Evolutionary conservation across 805 yeast species (phyloP), one percentile per base, ranked within the genome.

Genomic region (Wickerhamomyces queroliae): DNA sequence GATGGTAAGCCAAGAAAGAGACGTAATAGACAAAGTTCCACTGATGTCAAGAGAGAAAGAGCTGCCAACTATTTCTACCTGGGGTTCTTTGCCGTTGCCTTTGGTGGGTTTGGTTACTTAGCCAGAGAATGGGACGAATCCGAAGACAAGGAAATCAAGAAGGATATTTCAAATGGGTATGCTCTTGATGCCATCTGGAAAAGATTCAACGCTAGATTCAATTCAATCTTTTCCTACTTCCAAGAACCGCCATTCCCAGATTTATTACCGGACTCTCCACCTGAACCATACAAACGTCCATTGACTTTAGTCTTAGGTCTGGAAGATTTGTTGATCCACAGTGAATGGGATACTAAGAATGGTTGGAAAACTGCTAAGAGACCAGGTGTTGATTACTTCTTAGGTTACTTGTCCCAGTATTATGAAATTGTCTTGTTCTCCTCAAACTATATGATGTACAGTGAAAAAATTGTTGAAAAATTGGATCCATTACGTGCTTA

Each of bases 281-380:
- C 95, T 25, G 91, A 86, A 53, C 95, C 91, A 39, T 89, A 89
- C 64, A 83, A 89, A 59, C 83, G 95, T 56, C 96, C 98, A 25
- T 65, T 85, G 58, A 93, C 99, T 3, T 70, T 93, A 48, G 97
- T 93, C 7, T 62, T 93, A 52, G 81, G 86, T 23, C 73, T 93
- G 55, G 99, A 93, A 53, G 99, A 93, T 56, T 67, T 93, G 44
- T 73, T 93, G 57, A 78, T 91, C 41, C 96, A 93, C 61, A 80
- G 95, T 29, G 86, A 83, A 46, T 93, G 99, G 99, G 76, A 86
- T 41, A 78, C 87, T 50, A 79, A 86, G 62, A 73, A 78, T 58
- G 99, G 99, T 39, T 93, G 99, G 99, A 82, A 93, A 67, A 91
- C 97, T 13, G 98, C 96, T 23, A 93, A 93, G 72, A 87, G 99